Conservation (phyloP, 108 stramenopile species). For the Pseudonitzschia multistriata region DNA sequence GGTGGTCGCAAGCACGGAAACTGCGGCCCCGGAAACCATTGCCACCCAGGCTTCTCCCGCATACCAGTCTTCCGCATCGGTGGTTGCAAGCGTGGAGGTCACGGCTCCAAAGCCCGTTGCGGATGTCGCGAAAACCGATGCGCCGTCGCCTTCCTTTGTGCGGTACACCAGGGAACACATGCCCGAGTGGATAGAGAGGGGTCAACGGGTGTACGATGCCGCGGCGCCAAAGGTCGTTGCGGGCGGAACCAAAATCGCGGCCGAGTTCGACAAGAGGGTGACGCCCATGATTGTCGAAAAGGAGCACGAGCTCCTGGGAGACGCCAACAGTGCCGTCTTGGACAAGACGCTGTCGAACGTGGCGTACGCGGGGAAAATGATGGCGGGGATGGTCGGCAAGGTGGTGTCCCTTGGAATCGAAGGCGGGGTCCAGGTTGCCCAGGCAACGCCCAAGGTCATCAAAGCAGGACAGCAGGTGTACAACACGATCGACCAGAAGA, state of each 20-base stretch:
- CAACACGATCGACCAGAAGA: slow-evolving; percentile 6
- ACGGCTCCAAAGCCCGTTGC: neutral
- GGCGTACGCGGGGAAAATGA: neutral
- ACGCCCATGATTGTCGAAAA: slow-evolving; percentile 3
- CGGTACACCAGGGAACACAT: slow-evolving; percentile 12
- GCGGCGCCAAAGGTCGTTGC: slow-evolving; percentile 8
- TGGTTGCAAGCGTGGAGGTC: neutral
- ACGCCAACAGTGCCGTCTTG: neutral
- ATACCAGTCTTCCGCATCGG: neutral
- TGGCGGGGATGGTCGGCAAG: slow-evolving; percentile 12
- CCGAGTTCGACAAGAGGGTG: neutral
- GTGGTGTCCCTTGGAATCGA: neutral
- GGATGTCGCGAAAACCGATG: neutral
- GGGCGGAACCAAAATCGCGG: neutral
- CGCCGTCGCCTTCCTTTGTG: neutral
- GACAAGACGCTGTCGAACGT: slow-evolving; percentile 3
- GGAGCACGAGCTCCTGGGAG: slow-evolving; percentile 4
- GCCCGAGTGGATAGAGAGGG: slow-evolving; percentile 7
- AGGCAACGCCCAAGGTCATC: slow-evolving; percentile 9
- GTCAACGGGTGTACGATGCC: neutral
- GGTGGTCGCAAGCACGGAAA: neutral
- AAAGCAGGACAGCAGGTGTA: slow-evolving; percentile 4
- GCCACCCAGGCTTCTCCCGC: too few species aligned
- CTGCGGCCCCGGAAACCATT: too few species aligned
- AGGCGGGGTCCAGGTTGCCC: slow-evolving; percentile 2